Evolutionary conservation across 1,139 yeast species (phyloP), one percentile per base, ranked within the genome.

Genomic region (Pichia terricola): DNA sequence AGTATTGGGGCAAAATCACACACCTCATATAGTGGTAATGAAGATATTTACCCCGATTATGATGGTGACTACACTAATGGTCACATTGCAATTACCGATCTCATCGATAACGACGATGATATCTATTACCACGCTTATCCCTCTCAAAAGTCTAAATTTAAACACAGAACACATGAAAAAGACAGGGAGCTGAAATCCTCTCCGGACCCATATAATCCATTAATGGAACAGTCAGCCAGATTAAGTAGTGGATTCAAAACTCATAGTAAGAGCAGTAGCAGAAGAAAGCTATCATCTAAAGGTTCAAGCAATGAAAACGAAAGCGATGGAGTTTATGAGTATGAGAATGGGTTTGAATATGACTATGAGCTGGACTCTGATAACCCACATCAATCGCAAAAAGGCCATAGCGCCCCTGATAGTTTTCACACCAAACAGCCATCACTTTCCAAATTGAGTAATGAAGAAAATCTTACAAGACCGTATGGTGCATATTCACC

Each of bases 311-410:
- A 40, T 27, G 39, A 33, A 4, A 35, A 39, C 9, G 52, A 50
- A 31, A 45, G 49, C 32, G 52, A 50, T 41, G 43, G 43, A 4
- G 46, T 46, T 16, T 45, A 47, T 33, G 52, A 47, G 31, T 50
- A 50, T 31, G 52, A 46, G 16, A 37, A 50, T 34, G 53, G 52
- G n/a, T 48, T 46, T 42, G 53, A 48, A 28, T 50, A 48, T 39
- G 50, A 50, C 30, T 49, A 48, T 37, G 53, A 50, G 34, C 22
- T 44, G 22, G 50, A 46, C 38, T 39, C 37, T 28, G 22, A 16
- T 16, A 16, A 16, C 2, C 22, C 22, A 2, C 22, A 16, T 16
- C 22, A 16, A 16, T 16, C 22, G 22, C 22, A 16, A 16, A 16
- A 16, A 16, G 22, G 22, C 22, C 22, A 16, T 16, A 16, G 22